These are phyloP conservation scores for Cutaneotrichosporon cyanovorans DNA, from an alignment of 1,284 basidiomycete genomes.

Conservation along the genomic window DNA sequence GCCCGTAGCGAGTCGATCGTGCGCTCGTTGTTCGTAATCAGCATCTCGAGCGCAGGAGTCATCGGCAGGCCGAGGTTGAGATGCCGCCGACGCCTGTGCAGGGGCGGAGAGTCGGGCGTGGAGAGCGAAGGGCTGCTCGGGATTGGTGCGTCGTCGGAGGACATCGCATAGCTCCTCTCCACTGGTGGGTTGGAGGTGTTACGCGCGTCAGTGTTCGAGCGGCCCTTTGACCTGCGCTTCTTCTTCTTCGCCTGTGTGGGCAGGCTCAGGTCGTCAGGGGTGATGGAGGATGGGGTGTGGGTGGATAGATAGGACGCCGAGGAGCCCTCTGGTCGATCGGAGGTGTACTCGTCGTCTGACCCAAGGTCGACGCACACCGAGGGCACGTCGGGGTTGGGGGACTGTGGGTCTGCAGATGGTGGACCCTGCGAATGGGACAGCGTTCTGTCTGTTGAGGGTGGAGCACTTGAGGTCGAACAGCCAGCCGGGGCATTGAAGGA, in stretches of 20 bases:
- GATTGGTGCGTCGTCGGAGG: constrained; percentile 8
- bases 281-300: constrained; percentile 21
- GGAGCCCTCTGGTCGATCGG: not conserved
- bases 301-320: not conserved
- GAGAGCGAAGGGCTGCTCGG: constrained; percentile 2
- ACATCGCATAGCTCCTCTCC: constrained; percentile 3
- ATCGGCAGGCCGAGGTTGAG: constrained; percentile 21
- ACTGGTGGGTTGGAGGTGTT: not conserved
- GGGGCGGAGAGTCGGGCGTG: not conserved
- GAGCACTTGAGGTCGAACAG: not conserved
- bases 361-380: not conserved
- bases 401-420: no score
- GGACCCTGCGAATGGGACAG: not conserved
- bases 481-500: no score
- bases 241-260: constrained; percentile 25
- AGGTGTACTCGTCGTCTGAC: not conserved
- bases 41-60: constrained; percentile 20
- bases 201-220: not conserved
- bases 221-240: constrained; percentile 28
- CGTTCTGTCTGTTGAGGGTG: not conserved
- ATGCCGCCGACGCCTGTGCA: constrained; percentile 16
- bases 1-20: constrained; percentile 35
- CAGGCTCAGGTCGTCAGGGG: constrained; percentile 35
- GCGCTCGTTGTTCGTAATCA: constrained; percentile 31
- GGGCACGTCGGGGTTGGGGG: no score